phyloP scores from a whole-genome alignment of 73 alveolate genomes.

The Uronychia binucleata region DNA sequence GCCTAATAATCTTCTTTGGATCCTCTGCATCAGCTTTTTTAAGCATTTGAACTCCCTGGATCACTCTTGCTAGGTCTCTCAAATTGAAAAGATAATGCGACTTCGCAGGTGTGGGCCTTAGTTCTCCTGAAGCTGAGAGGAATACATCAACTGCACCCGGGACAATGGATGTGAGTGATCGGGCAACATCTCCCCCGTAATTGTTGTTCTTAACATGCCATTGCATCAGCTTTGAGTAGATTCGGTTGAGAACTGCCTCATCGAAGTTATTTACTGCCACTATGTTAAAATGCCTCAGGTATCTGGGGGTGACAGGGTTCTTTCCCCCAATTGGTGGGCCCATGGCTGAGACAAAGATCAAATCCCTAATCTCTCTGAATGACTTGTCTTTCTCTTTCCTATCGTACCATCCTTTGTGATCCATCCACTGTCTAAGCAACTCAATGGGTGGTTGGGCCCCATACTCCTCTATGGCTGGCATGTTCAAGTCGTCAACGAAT shows the following conservation, averaged over 20 bases:
- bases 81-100: conserved; percentile 83
- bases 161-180: conserved; percentile 28
- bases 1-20: conserved; percentile 71
- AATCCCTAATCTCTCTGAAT: conserved; percentile 65
- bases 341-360: conserved; percentile 79
- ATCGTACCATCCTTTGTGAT: conserved; percentile 75
- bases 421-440: conserved; percentile 82
- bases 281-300: conserved; percentile 70
- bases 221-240: conserved; percentile 58
- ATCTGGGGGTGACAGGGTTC: conserved; percentile 70
- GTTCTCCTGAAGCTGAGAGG: conserved; percentile 58
- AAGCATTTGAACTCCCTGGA: conserved; percentile 86
- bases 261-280: conserved; percentile 59
- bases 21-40: conserved; percentile 53
- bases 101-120: conserved; percentile 96
- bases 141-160: conserved; percentile 47
- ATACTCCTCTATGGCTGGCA: conserved; percentile 80
- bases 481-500: conserved; percentile 86
- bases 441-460: conserved; percentile 90
- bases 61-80: conserved; percentile 94
- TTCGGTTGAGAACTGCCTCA: conserved; percentile 35
- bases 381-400: conserved; percentile 76
- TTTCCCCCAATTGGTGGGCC: conserved; percentile 88
- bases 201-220: conserved; percentile 83
- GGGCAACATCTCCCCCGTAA: conserved; percentile 75